Base-by-base conservation (phyloP, 345 rosid species). In the Lumnitzera littorea region DNA sequence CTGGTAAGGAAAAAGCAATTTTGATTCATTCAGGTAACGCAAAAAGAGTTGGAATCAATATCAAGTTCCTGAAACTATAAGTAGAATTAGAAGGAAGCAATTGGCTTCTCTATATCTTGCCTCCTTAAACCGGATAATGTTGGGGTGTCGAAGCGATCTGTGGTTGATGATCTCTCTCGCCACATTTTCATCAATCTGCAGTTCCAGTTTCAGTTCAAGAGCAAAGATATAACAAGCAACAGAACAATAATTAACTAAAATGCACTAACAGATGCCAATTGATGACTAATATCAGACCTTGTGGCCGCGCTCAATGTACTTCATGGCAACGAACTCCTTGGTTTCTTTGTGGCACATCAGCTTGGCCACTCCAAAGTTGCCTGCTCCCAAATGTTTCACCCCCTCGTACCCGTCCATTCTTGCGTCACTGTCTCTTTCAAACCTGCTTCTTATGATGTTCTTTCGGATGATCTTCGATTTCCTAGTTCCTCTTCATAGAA, bases 121-220 rank as follows among this genome's bases (percentile, higher is more conserved):
- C 91, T 91, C 98, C 69, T 88, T 91, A 72, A 91, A 91, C 7
- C 95, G 76, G 67, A 91, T 88, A 55, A 91, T 91, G 75, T 91
- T 91, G 3, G 98, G 91, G 72, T 91, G 96, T 64, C 86, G 76
- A 41, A 88, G 91, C 57, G 95, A 88, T 79, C 98, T 80, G 79
- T 91, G 98, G 76, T 88, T 91, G 58, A 88, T 88, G 57, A 91
- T 91, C 87, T 91, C 98, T 68, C 96, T 84, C 1, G 91, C 96
- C 16, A 91, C 98, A 66, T 91, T 88, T 83, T 91, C 96, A 62
- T 91, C 98, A 46, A 88, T 86, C 98, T 88, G 86, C 72, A 64
- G 48, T 15, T 12, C 56, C 11, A 53, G 46, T 24, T 15, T n/a
- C 16, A 57, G 43, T 36, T 36, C 1, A 9, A 36, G 9, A 36